phyloP scores from a whole-genome alignment of 1,284 basidiomycete species.

The Athelia sp. region DNA sequence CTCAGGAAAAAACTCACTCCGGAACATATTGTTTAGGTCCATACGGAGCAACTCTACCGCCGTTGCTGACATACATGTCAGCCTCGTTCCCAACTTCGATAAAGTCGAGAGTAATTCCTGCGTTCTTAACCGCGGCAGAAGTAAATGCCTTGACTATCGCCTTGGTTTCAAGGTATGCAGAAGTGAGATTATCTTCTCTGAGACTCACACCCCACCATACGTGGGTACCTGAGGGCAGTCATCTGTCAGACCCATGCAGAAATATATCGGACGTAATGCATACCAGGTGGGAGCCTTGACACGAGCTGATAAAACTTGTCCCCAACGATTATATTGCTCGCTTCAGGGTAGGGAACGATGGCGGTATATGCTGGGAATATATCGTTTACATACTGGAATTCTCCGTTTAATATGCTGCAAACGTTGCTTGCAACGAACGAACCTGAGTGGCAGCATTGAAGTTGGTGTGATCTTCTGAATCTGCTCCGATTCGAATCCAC shows the following conservation, averaged over 20 bases:
- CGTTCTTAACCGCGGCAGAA: slow-evolving; percentile 32
- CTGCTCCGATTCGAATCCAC: slow-evolving; percentile 56
- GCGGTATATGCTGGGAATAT: too few species aligned
- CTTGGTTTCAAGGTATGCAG: slow-evolving; percentile 51
- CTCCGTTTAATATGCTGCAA: not conserved
- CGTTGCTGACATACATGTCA: slow-evolving; percentile 52
- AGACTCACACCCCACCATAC: slow-evolving; percentile 74
- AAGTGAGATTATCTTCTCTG: slow-evolving; percentile 49
- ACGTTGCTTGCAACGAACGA: not conserved
- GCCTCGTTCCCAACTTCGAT: slow-evolving; percentile 65
- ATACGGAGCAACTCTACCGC: slow-evolving; percentile 38
- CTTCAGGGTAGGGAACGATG: slow-evolving; percentile 56
- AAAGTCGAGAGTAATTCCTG: slow-evolving; percentile 47
- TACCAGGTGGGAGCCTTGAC: slow-evolving; percentile 48
- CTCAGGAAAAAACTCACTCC: slow-evolving; percentile 34
- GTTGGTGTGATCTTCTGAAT: slow-evolving; percentile 59
- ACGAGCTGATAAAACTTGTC: slow-evolving; percentile 55
- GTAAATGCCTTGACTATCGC: slow-evolving; percentile 52
- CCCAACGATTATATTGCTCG: slow-evolving; percentile 50
- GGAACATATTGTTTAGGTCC: slow-evolving; percentile 44
- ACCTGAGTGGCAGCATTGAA: slow-evolving; percentile 42
- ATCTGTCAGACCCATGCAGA: not conserved
- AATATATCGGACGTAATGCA: slow-evolving; percentile 6
- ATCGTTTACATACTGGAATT: slow-evolving; percentile 13
- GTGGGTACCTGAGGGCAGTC: slow-evolving; percentile 35